Evolutionary conservation across 139 green algal genomes (phyloP), one percentile per base, ranked within the genome.

Genomic region (Haematococcus sp.): DNA sequence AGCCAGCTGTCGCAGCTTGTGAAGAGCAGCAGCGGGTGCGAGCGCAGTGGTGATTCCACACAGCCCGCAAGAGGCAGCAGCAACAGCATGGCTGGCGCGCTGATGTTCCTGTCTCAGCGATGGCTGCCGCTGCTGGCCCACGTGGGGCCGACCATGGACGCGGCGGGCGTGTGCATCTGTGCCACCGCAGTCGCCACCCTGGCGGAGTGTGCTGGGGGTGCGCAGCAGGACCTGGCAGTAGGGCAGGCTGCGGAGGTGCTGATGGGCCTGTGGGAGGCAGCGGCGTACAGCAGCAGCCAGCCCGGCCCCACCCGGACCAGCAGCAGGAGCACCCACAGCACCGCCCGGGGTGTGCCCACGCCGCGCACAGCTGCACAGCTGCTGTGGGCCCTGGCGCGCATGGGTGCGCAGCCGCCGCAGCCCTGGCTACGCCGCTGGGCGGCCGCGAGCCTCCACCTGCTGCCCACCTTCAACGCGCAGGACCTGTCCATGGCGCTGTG

Each of bases 351-450:
- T 11, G 17, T 16, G 15, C 25, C 9, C 30, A 52, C 32, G 16
- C 32, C 61, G 31, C 61, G 34, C 31, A 28, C 32, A 23, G n/a
- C 34, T 3, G 33, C n/a, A 4, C 61, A 68, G 31, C 15, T 35
- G 28, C 32, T 51, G 32, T 68, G 61, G 61, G 61, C 61, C 4
- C 30, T 68, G 30, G 61, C 32, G 11, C 61, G 61, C 17, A 35
- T 68, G 31, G 32, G 61, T 11, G 32, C 34, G n/a, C 3, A 27
- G 30, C 61, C 61, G 9, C 33, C 61, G 2, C 28, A 49, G 61
- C 32, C 32, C 3, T 68, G 61, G 61, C 61, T 68, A 2, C 30
- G 61, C 7, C 61, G 61, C 31, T 68, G 61, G 61, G n/a, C 32
- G 4, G 32, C 61, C 31, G 31, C 32, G 3, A 27, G 16, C n/a